Evolutionary conservation across 768 basidiomycete species (phyloP).

Genomic region (Trametes maxima): DNA sequence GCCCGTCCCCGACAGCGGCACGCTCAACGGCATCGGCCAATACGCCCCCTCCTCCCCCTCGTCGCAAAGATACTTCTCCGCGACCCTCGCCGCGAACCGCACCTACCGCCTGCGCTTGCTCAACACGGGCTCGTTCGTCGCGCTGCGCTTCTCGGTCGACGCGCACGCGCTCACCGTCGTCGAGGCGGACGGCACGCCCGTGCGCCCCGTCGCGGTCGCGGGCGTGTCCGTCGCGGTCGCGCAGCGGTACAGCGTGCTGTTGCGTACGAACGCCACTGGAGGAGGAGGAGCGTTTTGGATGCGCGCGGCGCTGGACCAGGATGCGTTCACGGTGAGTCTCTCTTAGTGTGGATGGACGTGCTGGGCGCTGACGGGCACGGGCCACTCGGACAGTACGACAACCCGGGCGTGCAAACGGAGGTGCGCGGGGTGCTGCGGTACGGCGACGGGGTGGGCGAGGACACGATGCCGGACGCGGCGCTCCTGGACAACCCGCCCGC

Average conservation of each 20-base stretch:
- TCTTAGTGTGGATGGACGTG: neutral
- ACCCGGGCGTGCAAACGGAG: slow-evolving; percentile 25
- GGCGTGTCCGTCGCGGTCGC: slow-evolving; percentile 47
- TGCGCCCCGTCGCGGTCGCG: slow-evolving; percentile 42
- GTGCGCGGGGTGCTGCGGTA: slow-evolving; percentile 27
- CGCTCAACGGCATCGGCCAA: slow-evolving; percentile 39
- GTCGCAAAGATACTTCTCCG: slow-evolving; percentile 22
- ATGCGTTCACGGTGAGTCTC: slow-evolving; percentile 33
- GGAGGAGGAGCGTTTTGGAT: slow-evolving; percentile 38
- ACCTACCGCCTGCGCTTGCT: slow-evolving; percentile 50
- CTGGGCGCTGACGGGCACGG: neutral
- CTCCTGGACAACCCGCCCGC: slow-evolving; percentile 23
- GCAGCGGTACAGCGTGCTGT: slow-evolving; percentile 53
- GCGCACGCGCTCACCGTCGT: slow-evolving; percentile 48
- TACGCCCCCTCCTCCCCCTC: slow-evolving; percentile 25
- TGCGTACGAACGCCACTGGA: slow-evolving; percentile 42
- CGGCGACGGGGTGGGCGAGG: slow-evolving; percentile 20
- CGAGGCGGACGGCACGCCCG: slow-evolving; percentile 50
- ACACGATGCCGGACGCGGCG: slow-evolving; percentile 17
- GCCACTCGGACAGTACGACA: slow-evolving; percentile 28
- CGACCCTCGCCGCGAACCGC: slow-evolving; percentile 36
- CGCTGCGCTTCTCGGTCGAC: slow-evolving; percentile 49
- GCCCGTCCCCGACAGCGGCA: slow-evolving; percentile 38
- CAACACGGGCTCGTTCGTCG: slow-evolving; percentile 50
- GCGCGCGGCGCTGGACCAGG: slow-evolving; percentile 41